Evolutionary conservation across 164 flowering plant genomes (phyloP).

Genomic region (Umbilicus rupestris): DNA sequence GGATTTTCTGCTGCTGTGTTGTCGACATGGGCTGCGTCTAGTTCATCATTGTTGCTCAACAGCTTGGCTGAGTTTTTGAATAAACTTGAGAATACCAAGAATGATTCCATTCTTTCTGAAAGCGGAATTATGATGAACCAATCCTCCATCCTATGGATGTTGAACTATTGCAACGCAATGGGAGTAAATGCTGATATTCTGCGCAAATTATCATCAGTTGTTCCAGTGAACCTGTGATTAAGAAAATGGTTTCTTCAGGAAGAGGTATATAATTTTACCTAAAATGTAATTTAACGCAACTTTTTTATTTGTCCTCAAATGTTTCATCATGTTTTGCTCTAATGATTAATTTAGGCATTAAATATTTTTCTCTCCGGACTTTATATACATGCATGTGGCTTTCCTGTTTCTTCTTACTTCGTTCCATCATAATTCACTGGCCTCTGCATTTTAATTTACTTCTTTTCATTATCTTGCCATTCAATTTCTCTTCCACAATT

Average conservation of each 20-base stretch:
- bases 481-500: no score
- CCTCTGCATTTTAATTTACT: no score
- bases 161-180: not conserved
- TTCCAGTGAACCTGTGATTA: not conserved
- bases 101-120: not conserved
- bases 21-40: not conserved
- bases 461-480: no score
- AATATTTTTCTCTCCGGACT: no score
- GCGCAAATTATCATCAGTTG: not conserved
- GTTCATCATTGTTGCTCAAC: not conserved
- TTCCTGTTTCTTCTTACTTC: no score
- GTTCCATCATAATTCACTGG: no score
- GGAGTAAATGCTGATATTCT: not conserved
- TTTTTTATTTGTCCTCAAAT: no score
- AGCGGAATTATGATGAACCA: not conserved
- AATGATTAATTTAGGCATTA: no score
- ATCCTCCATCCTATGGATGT: not conserved
- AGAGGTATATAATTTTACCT: not conserved
- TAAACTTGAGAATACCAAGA: not conserved
- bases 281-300: no score
- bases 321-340: no score
- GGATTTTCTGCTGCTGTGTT: conserved; percentile 4
- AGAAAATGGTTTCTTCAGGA: not conserved
- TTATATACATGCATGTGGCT: no score
- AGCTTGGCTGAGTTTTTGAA: not conserved